phyloP scores from a whole-genome alignment of 352 stramenopile species.

The Globisporangium nunn region DNA sequence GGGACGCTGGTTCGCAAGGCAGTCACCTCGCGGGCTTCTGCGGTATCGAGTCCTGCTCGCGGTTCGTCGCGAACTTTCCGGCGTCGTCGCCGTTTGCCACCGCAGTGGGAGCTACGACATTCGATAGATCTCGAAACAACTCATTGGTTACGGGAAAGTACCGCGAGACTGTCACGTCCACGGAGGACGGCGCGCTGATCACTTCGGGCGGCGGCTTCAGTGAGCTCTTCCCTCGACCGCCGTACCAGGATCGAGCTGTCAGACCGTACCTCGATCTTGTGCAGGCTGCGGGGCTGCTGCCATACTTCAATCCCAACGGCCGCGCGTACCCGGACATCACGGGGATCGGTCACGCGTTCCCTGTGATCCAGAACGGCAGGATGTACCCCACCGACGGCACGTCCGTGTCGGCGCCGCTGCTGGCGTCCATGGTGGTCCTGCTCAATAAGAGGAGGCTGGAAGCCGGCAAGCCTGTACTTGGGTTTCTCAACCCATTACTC shows the following conservation, averaged over 20 bases:
- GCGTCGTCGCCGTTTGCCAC: constrained; percentile 72
- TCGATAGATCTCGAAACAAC: constrained; percentile 11
- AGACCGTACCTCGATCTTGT: constrained; percentile 26
- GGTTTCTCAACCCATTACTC: constrained; percentile 67
- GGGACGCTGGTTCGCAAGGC: constrained; percentile 52
- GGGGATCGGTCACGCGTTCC: constrained; percentile 55
- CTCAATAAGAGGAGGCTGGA: constrained; percentile 46
- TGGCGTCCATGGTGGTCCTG: constrained; percentile 54
- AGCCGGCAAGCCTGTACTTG: constrained; percentile 28
- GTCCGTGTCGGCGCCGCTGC: constrained; percentile 59
- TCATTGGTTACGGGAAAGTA: constrained; percentile 17
- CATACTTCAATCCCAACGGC: constrained; percentile 33
- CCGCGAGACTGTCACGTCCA: constrained; percentile 45
- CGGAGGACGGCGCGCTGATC: constrained; percentile 41
- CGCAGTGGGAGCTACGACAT: constrained; percentile 52
- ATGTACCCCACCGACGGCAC: constrained; percentile 59
- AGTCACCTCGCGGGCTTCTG: constrained; percentile 50
- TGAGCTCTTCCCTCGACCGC: constrained; percentile 33
- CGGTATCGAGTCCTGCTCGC: constrained; percentile 25
- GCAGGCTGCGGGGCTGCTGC: constrained; percentile 14
- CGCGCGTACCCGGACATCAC: constrained; percentile 62
- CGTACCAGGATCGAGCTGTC: constrained; percentile 41
- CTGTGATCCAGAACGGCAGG: constrained; percentile 46
- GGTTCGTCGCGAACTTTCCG: constrained; percentile 62
- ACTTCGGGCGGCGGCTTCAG: constrained; percentile 75